Percentiles rank a stretch among this genome's conserved stretches.
Conservation (phyloP, 352 stramenopile species). For the Phytophthora meadii region DNA sequence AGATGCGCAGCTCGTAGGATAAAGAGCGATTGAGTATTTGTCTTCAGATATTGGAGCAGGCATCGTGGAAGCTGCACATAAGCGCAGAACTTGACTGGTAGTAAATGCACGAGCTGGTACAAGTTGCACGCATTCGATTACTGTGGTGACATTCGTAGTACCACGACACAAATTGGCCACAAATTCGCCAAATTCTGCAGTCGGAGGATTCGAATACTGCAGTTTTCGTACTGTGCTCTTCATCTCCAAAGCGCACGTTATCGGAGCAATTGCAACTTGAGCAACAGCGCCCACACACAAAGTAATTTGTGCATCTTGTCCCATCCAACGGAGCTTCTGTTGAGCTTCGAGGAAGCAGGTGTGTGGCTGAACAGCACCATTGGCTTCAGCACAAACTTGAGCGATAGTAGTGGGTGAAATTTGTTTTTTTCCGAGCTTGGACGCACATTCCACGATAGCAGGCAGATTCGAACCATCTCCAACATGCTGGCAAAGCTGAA, state of each 20-base stretch:
- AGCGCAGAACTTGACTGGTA: conserved; percentile 21
- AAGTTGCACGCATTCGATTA: conserved; percentile 39
- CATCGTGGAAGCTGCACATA: conserved; percentile 40
- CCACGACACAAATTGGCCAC: conserved; percentile 39
- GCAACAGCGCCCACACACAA: conserved; percentile 42
- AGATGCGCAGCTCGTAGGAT: conserved; percentile 30
- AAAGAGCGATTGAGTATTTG: conserved; percentile 2
- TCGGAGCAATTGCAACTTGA: conserved; percentile 22
- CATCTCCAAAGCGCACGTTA: conserved; percentile 44
- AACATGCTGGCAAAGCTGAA: conserved; percentile 40
- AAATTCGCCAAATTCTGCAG: conserved; percentile 14
- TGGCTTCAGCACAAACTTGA: conserved; percentile 39
- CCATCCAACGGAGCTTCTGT: conserved; percentile 61
- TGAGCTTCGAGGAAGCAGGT: conserved; percentile 52
- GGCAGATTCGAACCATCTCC: conserved; percentile 17
- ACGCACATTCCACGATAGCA: conserved; percentile 32
- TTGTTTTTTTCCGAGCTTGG: conserved; percentile 25
- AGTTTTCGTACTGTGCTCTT: conserved; percentile 12
- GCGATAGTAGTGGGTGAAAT: conserved; percentile 29
- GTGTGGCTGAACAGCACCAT: conserved; percentile 28
- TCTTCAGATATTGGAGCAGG: conserved; percentile 1
- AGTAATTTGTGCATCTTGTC: conserved; percentile 25
- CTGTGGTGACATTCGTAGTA: conserved; percentile 25
- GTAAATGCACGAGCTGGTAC: conserved; percentile 32
- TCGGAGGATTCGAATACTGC: conserved; percentile 16